Conservation (phyloP, 2,329 filamentous ascomycete species). For the Cytospora chrysosperma region DNA sequence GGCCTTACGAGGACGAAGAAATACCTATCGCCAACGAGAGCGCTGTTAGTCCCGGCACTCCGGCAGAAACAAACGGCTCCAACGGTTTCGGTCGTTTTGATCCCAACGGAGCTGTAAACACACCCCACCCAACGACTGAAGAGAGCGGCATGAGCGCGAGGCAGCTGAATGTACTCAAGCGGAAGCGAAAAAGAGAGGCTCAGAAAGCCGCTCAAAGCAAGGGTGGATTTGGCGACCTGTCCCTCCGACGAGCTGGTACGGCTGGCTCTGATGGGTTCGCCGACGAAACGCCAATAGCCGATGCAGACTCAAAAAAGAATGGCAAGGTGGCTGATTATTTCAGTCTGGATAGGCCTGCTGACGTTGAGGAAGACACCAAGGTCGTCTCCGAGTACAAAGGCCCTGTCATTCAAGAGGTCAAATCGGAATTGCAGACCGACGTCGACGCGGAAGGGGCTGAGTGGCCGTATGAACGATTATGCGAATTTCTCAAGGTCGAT, state of each 20-base stretch:
- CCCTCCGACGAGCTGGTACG: slow-evolving; percentile 62
- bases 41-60: slow-evolving; percentile 46
- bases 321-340: slow-evolving; percentile 81
- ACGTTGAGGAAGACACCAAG: slow-evolving; percentile 85
- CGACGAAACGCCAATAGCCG: slow-evolving; percentile 56
- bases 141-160: slow-evolving; percentile 81
- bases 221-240: slow-evolving; percentile 84
- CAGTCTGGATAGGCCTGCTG: slow-evolving; percentile 74
- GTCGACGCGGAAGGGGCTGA: slow-evolving; percentile 74
- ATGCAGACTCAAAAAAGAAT: slow-evolving; percentile 57
- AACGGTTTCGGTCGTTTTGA: slow-evolving; percentile 35
- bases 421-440: slow-evolving; percentile 80
- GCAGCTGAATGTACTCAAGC: slow-evolving; percentile 90
- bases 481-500: slow-evolving; percentile 90
- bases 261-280: slow-evolving; percentile 60
- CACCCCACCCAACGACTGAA: slow-evolving; percentile 49
- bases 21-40: slow-evolving; percentile 63
- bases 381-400: slow-evolving; percentile 97
- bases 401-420: slow-evolving; percentile 67
- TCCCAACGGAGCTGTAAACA: slow-evolving; percentile 36
- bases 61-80: slow-evolving; percentile 39
- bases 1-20: slow-evolving; percentile 82
- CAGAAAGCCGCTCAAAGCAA: slow-evolving; percentile 85
- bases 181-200: slow-evolving; percentile 87
- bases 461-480: slow-evolving; percentile 93